Evolutionary conservation across 208 protist genomes (phyloP).

Genomic region (Trichomonas vaginalis): DNA sequence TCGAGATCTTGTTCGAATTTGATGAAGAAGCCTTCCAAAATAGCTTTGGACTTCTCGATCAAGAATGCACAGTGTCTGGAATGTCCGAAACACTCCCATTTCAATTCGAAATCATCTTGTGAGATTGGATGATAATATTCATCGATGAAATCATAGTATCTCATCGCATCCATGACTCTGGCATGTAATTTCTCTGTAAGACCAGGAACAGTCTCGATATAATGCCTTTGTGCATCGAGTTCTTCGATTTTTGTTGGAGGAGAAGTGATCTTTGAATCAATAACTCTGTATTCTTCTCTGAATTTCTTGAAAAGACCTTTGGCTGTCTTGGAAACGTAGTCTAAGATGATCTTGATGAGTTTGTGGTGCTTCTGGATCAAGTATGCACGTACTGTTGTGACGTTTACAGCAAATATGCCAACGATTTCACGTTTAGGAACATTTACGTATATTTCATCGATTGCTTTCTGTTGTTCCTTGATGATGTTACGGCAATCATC

Average conservation of each 20-base stretch:
- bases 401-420: not conserved
- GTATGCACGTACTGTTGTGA: not conserved
- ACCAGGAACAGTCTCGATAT: not conserved
- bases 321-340: conserved; percentile 6
- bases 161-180: not conserved
- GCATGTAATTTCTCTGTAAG: not conserved
- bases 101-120: not conserved
- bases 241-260: conserved; percentile 16
- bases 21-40: not conserved
- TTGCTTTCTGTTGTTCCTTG: not conserved
- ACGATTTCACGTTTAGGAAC: not conserved
- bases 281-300: not conserved
- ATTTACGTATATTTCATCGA: not conserved
- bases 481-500: not conserved
- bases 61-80: not conserved
- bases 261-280: not conserved
- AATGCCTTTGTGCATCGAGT: not conserved
- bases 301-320: not conserved
- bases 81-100: not conserved
- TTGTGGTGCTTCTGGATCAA: not conserved
- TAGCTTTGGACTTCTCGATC: not conserved
- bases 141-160: not conserved
- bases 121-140: not conserved
- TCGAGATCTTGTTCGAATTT: conserved; percentile 16
- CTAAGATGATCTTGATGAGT: not conserved